These are phyloP conservation scores for Alloascoidea africana DNA, from an alignment of 805 yeast species.

Conservation along the genomic window DNA sequence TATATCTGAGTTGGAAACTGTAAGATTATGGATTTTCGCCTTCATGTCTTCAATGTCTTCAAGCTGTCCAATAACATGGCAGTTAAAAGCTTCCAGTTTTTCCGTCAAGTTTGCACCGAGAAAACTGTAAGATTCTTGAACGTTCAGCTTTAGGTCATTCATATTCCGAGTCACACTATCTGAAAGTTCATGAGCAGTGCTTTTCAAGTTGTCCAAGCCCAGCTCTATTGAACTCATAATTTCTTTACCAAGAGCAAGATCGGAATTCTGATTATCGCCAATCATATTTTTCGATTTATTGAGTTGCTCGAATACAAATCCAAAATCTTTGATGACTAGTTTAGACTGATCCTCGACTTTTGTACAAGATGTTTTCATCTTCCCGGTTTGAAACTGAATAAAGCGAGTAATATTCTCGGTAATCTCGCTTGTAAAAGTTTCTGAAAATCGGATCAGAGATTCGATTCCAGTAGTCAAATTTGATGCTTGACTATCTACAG, in stretches of 20 bases:
- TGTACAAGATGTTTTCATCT: background rate
- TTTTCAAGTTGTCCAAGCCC: background rate
- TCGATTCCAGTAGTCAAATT: background rate
- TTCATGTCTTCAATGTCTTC: no score
- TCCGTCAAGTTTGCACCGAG: no score
- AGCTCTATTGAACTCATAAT: background rate
- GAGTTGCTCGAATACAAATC: background rate
- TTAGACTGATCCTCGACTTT: background rate
- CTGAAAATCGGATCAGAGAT: background rate
- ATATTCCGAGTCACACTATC: no score
- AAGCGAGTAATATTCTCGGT: background rate
- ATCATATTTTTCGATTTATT: background rate
- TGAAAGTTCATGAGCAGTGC: background rate
- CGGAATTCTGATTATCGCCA: background rate
- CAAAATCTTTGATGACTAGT: background rate
- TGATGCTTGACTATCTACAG: slow-evolving; percentile 4
- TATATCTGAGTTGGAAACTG: no score
- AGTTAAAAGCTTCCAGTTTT: no score
- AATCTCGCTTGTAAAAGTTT: background rate
- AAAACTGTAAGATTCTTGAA: no score
- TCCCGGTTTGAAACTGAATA: background rate
- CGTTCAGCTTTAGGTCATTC: no score
- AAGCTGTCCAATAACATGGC: no score
- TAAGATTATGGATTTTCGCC: no score
- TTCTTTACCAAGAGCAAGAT: background rate